phyloP scores from a whole-genome alignment of 2,329 filamentous ascomycete species.

The Epichloe typhina region DNA sequence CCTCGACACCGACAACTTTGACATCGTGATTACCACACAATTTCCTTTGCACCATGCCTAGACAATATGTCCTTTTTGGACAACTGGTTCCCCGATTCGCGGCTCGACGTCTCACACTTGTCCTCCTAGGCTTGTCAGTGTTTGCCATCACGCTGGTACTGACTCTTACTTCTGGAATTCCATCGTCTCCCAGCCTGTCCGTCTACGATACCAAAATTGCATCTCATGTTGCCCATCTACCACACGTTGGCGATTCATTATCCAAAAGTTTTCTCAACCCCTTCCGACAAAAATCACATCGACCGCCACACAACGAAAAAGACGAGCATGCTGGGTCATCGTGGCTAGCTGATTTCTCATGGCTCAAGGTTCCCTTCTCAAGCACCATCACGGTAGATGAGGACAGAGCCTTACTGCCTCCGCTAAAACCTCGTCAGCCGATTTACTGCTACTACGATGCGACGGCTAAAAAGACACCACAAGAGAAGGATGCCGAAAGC shows the following conservation, averaged over 20 bases:
- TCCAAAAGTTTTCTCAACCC: slow-evolving; percentile 42
- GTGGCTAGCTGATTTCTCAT: slow-evolving; percentile 85
- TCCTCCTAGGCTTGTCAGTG: slow-evolving; percentile 36
- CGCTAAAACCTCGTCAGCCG: slow-evolving; percentile 52
- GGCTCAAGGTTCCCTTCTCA: slow-evolving; percentile 75
- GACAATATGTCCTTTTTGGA: slow-evolving; percentile 26
- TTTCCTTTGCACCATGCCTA: slow-evolving; percentile 15
- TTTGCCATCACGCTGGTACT: slow-evolving; percentile 43
- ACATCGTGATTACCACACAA: neutral
- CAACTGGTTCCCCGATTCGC: slow-evolving; percentile 36
- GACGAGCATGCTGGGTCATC: slow-evolving; percentile 65
- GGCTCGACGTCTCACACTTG: slow-evolving; percentile 37
- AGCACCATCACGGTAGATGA: slow-evolving; percentile 69
- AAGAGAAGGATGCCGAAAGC: slow-evolving; percentile 59
- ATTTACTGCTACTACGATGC: slow-evolving; percentile 90
- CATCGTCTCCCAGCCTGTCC: slow-evolving; percentile 35
- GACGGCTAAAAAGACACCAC: slow-evolving; percentile 46
- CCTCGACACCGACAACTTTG: neutral
- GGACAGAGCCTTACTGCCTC: slow-evolving; percentile 70
- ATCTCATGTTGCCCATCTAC: slow-evolving; percentile 23
- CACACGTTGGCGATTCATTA: slow-evolving; percentile 20
- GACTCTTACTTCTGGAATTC: slow-evolving; percentile 34
- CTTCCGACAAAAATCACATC: slow-evolving; percentile 57
- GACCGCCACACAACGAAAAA: slow-evolving; percentile 61
- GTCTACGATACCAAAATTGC: slow-evolving; percentile 35